Conservation (phyloP, 768 basidiomycete species). For the Boletus reticulatus region DNA sequence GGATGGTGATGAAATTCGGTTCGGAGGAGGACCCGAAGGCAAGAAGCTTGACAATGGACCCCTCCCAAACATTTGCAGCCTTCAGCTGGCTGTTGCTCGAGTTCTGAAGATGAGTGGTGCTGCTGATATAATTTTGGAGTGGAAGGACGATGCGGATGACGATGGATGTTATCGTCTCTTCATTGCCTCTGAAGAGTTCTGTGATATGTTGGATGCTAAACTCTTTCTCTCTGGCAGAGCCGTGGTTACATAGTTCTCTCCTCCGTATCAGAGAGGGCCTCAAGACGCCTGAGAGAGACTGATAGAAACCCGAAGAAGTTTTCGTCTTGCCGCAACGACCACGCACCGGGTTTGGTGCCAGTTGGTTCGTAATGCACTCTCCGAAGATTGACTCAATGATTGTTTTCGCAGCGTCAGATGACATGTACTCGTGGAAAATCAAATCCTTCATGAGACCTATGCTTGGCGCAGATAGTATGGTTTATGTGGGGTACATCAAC, state of each 20-base stretch:
- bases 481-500: too few species aligned
- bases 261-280: neutral
- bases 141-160: conserved; percentile 1
- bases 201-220: neutral
- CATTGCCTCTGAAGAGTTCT: neutral
- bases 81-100: conserved; percentile 5
- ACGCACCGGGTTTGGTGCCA: too few species aligned
- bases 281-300: too few species aligned
- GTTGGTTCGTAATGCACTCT: too few species aligned
- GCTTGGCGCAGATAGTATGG: too few species aligned
- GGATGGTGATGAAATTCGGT: conserved; percentile 3
- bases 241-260: neutral
- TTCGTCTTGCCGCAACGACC: too few species aligned
- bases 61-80: neutral
- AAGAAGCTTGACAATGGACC: neutral
- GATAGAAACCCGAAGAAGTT: too few species aligned
- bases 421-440: too few species aligned
- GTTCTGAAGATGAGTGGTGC: conserved; percentile 8
- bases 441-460: too few species aligned
- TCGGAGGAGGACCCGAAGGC: conserved; percentile 1
- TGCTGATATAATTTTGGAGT: conserved; percentile 2
- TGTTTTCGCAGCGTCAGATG: too few species aligned
- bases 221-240: neutral
- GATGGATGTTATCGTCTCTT: neutral
- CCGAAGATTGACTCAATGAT: too few species aligned